Evolutionary conservation across 768 basidiomycete species (phyloP).

Genomic region (Suillus lakei): DNA sequence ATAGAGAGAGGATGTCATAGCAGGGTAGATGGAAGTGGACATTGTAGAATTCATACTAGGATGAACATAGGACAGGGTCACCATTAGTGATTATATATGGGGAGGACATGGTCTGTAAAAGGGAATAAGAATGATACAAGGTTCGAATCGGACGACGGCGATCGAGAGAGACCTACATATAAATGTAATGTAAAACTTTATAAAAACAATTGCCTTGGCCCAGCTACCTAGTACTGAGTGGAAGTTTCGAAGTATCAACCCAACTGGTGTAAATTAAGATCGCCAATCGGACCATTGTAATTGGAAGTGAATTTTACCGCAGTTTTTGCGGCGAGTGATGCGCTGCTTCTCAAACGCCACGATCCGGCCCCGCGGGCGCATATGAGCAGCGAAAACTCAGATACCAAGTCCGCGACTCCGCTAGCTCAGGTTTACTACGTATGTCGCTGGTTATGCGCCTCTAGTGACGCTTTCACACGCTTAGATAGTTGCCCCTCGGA

Average conservation of each 20-base stretch:
- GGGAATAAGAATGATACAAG: background rate
- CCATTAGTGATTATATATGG: background rate
- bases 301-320: too few species aligned
- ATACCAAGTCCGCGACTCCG: background rate
- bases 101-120: constrained; percentile 1
- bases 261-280: constrained; percentile 3
- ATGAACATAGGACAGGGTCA: too few species aligned
- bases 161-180: too few species aligned
- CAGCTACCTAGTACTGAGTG: too few species aligned
- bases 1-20: too few species aligned
- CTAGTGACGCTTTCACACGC: background rate
- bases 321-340: background rate
- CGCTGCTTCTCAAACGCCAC: constrained; percentile 2
- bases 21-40: too few species aligned
- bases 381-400: background rate
- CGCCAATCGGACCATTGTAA: too few species aligned
- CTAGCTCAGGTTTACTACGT: too few species aligned
- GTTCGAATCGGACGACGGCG: background rate
- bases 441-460: too few species aligned
- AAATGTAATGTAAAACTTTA: too few species aligned
- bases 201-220: too few species aligned
- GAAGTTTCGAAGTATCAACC: too few species aligned
- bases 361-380: constrained; percentile 6
- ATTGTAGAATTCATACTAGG: background rate
- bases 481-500: background rate